Evolutionary conservation across 768 basidiomycete species (phyloP).

Genomic region (Trametes meyenii): DNA sequence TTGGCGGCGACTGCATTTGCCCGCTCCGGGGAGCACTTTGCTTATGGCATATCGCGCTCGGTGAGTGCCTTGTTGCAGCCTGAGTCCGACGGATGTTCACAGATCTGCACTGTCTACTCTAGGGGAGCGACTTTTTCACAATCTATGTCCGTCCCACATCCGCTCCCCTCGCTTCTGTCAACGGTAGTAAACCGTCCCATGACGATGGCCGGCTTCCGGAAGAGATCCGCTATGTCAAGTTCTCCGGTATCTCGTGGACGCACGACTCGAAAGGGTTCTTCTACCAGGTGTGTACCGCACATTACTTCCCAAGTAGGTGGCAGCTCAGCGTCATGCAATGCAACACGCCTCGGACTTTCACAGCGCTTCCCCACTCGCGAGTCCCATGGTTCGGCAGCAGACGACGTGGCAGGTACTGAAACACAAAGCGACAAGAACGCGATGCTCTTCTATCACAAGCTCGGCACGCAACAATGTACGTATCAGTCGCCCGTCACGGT

Average conservation of each 20-base stretch:
- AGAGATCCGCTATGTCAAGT: constrained; percentile 76
- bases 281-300: constrained; percentile 57
- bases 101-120: neutral
- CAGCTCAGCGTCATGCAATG: constrained; percentile 4
- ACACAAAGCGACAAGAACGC: constrained; percentile 67
- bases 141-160: constrained; percentile 68
- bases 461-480: constrained; percentile 73
- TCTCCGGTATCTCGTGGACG: constrained; percentile 72
- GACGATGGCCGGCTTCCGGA: constrained; percentile 61
- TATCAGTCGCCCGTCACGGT: constrained; percentile 10
- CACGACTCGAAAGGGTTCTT: constrained; percentile 83
- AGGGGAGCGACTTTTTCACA: constrained; percentile 78
- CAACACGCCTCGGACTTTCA: neutral
- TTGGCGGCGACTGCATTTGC: constrained; percentile 64
- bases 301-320: neutral
- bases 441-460: constrained; percentile 73
- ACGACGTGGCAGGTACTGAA: constrained; percentile 58
- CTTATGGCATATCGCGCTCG: constrained; percentile 75
- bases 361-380: constrained; percentile 60
- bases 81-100: constrained; percentile 7
- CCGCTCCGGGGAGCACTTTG: constrained; percentile 66
- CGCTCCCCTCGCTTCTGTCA: constrained; percentile 51
- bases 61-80: constrained; percentile 40
- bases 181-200: constrained; percentile 39
- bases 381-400: constrained; percentile 47